phyloP scores from a whole-genome alignment of 139 green algal genomes.

The Micractinium conductrix region DNA sequence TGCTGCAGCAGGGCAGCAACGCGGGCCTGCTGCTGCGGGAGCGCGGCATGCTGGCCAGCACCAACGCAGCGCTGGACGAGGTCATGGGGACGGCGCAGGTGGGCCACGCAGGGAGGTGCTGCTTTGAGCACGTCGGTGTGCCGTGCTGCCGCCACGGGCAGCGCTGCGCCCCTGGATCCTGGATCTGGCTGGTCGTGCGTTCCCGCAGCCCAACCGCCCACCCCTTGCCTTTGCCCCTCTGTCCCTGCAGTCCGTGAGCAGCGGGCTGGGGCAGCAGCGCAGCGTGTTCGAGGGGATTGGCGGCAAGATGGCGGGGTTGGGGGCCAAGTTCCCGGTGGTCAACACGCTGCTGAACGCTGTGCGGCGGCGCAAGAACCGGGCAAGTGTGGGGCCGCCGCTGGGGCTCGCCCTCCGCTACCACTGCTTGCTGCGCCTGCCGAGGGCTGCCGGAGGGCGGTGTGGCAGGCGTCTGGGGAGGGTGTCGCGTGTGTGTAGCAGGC shows the following conservation, averaged over 20 bases:
- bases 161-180: no score
- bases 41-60: constrained; percentile 64
- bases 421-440: not conserved
- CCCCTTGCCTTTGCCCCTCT: not conserved
- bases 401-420: no score
- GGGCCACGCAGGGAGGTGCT: not conserved
- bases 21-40: constrained; percentile 81
- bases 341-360: constrained; percentile 89
- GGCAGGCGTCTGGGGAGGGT: not conserved
- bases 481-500: no score
- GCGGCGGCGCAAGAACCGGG: constrained; percentile 75
- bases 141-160: not conserved
- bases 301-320: constrained; percentile 69
- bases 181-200: not conserved
- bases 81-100: constrained; percentile 76
- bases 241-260: constrained; percentile 61
- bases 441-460: no score
- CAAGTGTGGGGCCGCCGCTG: not conserved
- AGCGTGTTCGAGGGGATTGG: constrained; percentile 62
- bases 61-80: constrained; percentile 76
- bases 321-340: constrained; percentile 83
- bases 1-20: constrained; percentile 45
- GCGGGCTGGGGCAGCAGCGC: constrained; percentile 70
- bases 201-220: not conserved
- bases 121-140: no score